Evolutionary conservation across 441 rosid genomes (phyloP), one percentile per base, ranked within the genome.

Genomic region (Kokia cookei): DNA sequence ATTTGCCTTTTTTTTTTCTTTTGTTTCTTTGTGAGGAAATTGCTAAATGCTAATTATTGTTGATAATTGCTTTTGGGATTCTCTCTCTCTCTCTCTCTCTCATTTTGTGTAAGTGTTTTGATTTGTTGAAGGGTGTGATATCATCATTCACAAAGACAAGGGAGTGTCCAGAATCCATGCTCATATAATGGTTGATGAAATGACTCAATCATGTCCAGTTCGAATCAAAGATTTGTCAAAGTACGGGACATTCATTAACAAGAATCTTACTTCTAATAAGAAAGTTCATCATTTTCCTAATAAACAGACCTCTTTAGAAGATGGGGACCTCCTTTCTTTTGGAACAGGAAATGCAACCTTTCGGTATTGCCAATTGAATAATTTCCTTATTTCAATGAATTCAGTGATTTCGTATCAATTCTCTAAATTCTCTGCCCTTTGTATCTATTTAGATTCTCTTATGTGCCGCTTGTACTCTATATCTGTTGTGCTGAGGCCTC

Each of bases 161-260:
- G 99, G 97, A 10, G 96, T 93, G 47, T 95, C 98, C 37, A 86
- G 99, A 67, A 76, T 87, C 79, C 99, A 93, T 80, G 91, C 97
- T 0, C 95, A 93, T 85, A 81, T 95, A 76, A 70, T 73, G 57
- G 82, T 91, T 19, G 91, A 89, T 76, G 84, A 84, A 76, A 84
- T 89, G 84, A 29, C 71, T 3, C 73, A 73, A 73, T 75, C 86
- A 73, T 76, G 84, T 43, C 59, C 72, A 32, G 86, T 88, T 74
- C 78, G 83, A 75, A 78, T 95, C 43, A 88, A 84, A 84, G 98
- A 93, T 84, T 88, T 87, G 72, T 95, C 99, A 2, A 95, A 93
- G 73, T 95, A 91, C 78, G 99, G 99, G 66, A 95, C 99, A 7
- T 87, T 88, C 80, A 60, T 95, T 74, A 86, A 79, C 77, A 89